Conservation (phyloP, 495 filamentous ascomycete species). For the Xylaria flabelliformis region DNA sequence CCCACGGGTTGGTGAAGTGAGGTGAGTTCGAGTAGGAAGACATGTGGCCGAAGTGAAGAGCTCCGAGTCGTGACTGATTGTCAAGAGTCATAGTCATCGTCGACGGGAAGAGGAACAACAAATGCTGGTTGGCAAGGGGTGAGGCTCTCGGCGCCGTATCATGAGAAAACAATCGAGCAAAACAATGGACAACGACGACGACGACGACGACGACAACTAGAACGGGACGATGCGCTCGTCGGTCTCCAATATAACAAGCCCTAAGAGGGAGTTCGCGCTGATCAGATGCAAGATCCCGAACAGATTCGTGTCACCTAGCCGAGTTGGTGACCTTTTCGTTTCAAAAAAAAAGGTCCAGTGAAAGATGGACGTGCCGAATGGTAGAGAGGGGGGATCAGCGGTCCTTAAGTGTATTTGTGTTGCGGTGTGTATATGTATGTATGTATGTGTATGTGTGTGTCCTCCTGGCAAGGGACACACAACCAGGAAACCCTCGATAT, state of each 20-base stretch:
- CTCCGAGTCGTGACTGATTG: conserved; percentile 82
- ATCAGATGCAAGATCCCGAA: conserved; percentile 61
- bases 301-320: conserved; percentile 46
- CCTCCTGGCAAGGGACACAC: conserved; percentile 42
- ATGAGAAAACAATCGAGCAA: background rate
- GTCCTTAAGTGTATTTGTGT: conserved; percentile 70
- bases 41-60: conserved; percentile 80
- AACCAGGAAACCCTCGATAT: conserved; percentile 42
- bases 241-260: conserved; percentile 28
- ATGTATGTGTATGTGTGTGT: conserved; percentile 56
- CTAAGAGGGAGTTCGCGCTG: conserved; percentile 49
- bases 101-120: conserved; percentile 28
- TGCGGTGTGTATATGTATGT: conserved; percentile 73
- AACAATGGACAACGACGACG: background rate
- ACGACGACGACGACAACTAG: background rate
- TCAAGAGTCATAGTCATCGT: conserved; percentile 89
- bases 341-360: conserved; percentile 45
- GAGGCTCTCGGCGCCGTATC: conserved; percentile 16
- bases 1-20: conserved; percentile 95
- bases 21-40: conserved; percentile 67
- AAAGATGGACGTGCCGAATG: conserved; percentile 53
- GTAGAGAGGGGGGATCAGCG: conserved; percentile 72
- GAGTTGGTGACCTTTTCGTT: conserved; percentile 37
- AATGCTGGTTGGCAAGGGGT: conserved; percentile 11
- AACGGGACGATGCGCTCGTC: conserved; percentile 11